Conservation (phyloP, 106 monocot species). For the Narthecium ossifragum region DNA sequence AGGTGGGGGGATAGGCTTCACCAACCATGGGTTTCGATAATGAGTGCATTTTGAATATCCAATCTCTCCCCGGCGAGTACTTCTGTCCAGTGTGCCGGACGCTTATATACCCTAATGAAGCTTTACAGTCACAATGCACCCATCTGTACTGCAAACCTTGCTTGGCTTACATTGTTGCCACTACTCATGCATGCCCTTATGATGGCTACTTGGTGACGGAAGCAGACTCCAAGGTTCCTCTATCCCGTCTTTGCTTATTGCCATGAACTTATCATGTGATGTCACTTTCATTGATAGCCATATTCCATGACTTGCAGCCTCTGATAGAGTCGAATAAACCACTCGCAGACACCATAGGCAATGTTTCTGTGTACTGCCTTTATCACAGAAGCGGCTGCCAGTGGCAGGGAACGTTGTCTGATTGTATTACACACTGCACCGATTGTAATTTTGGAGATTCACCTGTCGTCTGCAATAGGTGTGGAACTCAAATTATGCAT, state of each 20-base stretch:
- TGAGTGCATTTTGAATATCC: conserved; percentile 85
- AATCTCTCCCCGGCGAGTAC: conserved; percentile 94
- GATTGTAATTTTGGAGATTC: conserved; percentile 88
- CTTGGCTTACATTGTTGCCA: conserved; percentile 80
- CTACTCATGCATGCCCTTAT: conserved; percentile 88
- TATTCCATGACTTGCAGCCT: conserved; percentile 40
- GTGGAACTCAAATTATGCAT: conserved; percentile 86
- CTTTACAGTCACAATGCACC: conserved; percentile 83
- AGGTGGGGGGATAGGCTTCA: too few relatives aligned
- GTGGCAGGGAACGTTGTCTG: conserved; percentile 85
- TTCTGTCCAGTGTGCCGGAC: conserved; percentile 98
- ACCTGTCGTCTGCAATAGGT: conserved; percentile 92
- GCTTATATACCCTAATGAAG: conserved; percentile 80
- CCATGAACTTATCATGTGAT: too few relatives aligned
- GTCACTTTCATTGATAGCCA: too few relatives aligned
- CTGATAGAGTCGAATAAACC: conserved; percentile 65
- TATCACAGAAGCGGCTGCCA: conserved; percentile 85
- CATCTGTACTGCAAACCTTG: conserved; percentile 97
- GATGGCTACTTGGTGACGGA: conserved; percentile 95
- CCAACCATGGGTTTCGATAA: conserved; percentile 96
- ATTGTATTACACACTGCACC: conserved; percentile 64
- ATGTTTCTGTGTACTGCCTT: conserved; percentile 79
- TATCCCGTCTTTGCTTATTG: background rate
- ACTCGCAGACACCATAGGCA: conserved; percentile 71
- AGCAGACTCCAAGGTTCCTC: conserved; percentile 77